Conservation (phyloP, 2,329 filamentous ascomycete genomes). For the Talaromyces sp. region DNA sequence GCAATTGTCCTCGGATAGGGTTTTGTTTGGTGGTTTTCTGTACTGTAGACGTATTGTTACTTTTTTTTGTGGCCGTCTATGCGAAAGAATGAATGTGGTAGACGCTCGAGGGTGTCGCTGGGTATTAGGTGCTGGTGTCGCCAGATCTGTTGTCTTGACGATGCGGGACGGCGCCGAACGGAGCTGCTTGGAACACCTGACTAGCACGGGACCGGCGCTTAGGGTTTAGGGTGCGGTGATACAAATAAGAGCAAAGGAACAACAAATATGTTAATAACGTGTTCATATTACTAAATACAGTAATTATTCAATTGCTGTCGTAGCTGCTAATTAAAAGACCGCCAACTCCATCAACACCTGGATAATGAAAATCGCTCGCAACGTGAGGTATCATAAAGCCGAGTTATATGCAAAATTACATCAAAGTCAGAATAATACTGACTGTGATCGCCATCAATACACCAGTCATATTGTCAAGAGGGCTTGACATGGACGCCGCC, state of each 20-base stretch:
- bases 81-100: neutral
- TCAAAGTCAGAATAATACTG: neutral
- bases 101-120: neutral
- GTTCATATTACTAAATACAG: neutral
- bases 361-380: neutral
- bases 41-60: neutral
- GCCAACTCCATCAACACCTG: neutral
- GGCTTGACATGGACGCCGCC: constrained; percentile 2
- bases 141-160: neutral
- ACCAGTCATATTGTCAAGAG: neutral
- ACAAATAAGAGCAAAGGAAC: neutral
- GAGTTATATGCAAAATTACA: neutral
- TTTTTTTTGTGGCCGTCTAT: neutral
- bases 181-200: neutral
- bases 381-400: neutral
- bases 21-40: neutral
- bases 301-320: neutral
- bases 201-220: neutral
- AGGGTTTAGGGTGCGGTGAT: neutral
- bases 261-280: neutral
- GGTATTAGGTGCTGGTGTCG: neutral
- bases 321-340: neutral
- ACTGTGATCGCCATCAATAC: neutral
- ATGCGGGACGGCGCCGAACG: neutral
- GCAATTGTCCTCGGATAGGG: neutral